phyloP scores from a whole-genome alignment of 2,329 filamentous ascomycete genomes.

The Diplodia mutila region DNA sequence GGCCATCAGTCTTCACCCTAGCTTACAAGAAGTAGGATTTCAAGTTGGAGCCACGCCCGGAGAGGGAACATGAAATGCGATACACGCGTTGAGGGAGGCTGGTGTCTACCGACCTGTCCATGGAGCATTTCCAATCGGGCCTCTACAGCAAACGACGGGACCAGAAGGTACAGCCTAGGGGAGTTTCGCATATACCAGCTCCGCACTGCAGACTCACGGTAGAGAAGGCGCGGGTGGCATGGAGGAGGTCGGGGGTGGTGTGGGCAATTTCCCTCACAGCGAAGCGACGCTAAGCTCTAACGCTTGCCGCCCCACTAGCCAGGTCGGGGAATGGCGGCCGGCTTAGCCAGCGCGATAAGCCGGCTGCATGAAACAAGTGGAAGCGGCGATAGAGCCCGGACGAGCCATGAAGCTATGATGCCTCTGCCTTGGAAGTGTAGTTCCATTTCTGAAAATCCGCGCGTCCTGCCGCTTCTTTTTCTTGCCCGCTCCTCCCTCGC shows the following conservation, averaged over 20 bases:
- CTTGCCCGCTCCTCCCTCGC: conserved; percentile 9
- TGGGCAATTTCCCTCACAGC: background rate
- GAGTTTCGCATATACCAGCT: too few relatives aligned
- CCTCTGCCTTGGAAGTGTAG: conserved; percentile 15
- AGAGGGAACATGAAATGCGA: too few relatives aligned
- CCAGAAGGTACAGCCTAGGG: too few relatives aligned
- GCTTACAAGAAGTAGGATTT: background rate
- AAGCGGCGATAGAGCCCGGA: conserved; percentile 14
- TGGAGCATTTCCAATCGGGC: background rate
- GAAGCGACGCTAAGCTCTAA: background rate
- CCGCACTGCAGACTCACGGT: background rate
- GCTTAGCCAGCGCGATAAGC: conserved; percentile 1
- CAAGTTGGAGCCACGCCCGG: background rate
- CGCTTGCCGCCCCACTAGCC: background rate
- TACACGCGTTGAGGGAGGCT: too few relatives aligned
- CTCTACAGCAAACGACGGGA: background rate
- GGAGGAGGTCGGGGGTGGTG: too few relatives aligned
- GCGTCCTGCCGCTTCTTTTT: conserved; percentile 15
- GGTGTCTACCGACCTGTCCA: too few relatives aligned
- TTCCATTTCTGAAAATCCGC: conserved; percentile 1
- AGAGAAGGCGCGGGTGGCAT: too few relatives aligned
- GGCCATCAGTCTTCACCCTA: background rate
- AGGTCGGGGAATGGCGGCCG: background rate
- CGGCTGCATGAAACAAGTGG: conserved; percentile 9
- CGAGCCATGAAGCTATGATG: background rate